These are phyloP conservation scores for Phaeodactylum tricornutum DNA, from an alignment of 108 stramenopile species.

Conservation along the genomic window DNA sequence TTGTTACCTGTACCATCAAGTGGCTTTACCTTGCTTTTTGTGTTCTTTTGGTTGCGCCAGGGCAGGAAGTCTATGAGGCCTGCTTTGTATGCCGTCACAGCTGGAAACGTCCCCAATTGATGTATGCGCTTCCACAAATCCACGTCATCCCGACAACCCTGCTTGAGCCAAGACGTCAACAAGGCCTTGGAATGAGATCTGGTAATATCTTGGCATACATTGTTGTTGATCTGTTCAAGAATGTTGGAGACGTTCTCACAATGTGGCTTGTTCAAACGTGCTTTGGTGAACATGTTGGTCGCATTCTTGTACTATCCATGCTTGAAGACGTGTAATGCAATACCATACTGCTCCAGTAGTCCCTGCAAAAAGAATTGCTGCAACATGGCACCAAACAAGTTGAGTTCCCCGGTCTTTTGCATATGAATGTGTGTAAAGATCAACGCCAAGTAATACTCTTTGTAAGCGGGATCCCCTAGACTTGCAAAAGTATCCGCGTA, in stretches of 20 bases:
- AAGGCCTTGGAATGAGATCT: slow-evolving; percentile 19
- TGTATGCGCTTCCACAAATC: slow-evolving; percentile 53
- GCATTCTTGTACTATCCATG: slow-evolving; percentile 74
- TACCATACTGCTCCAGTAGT: slow-evolving; percentile 56
- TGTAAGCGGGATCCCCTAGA: slow-evolving; percentile 22
- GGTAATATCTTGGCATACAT: slow-evolving; percentile 36
- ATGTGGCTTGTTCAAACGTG: slow-evolving; percentile 36
- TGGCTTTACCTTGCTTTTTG: background rate
- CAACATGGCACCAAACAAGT: slow-evolving; percentile 41
- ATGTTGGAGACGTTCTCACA: slow-evolving; percentile 31
- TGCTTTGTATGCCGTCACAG: slow-evolving; percentile 40
- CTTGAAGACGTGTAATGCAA: slow-evolving; percentile 64
- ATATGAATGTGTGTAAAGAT: slow-evolving; percentile 52
- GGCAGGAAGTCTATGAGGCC: slow-evolving; percentile 54
- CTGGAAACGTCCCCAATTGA: slow-evolving; percentile 52
- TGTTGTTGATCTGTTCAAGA: slow-evolving; percentile 34
- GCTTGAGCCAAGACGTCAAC: slow-evolving; percentile 4
- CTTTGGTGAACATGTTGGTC: slow-evolving; percentile 56
- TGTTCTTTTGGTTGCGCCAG: slow-evolving; percentile 33
- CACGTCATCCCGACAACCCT: background rate
- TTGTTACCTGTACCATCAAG: background rate
- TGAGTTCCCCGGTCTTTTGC: slow-evolving; percentile 50
- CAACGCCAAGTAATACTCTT: slow-evolving; percentile 57
- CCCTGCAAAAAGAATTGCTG: slow-evolving; percentile 37
- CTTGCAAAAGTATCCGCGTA: slow-evolving; percentile 43